Conservation (phyloP, 2,329 filamentous ascomycete species). For the Claviceps humidiphila region DNA sequence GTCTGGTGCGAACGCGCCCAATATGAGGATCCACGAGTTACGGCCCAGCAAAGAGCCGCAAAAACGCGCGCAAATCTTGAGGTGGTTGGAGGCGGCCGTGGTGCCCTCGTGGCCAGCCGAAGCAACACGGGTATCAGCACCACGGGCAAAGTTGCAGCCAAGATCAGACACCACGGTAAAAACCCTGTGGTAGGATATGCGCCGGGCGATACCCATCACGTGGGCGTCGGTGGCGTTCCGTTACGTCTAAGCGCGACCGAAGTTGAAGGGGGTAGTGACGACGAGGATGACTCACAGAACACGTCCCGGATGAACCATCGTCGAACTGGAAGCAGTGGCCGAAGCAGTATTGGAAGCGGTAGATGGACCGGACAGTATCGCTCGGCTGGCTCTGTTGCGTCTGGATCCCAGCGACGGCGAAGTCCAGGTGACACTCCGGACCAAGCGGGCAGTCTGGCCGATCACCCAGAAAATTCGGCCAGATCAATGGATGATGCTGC, state of each 20-base stretch:
- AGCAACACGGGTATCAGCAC: constrained; percentile 50
- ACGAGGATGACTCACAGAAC: constrained; percentile 49
- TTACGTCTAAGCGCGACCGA: constrained; percentile 90
- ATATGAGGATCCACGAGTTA: constrained; percentile 72
- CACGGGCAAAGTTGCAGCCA: constrained; percentile 57
- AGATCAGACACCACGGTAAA: constrained; percentile 80
- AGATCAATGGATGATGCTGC: constrained; percentile 25
- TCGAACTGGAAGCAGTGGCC: constrained; percentile 61
- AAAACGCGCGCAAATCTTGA: constrained; percentile 78
- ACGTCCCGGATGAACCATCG: constrained; percentile 46
- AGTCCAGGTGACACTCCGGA: constrained; percentile 45
- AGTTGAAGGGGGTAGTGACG: constrained; percentile 76
- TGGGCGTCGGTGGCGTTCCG: constrained; percentile 66
- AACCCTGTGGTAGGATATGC: constrained; percentile 67
- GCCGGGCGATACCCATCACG: constrained; percentile 57
- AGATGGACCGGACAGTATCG: constrained; percentile 36
- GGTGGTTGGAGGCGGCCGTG: constrained; percentile 49
- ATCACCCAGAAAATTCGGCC: constrained; percentile 19
- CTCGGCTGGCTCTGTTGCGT: constrained; percentile 31
- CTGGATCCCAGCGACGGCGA: constrained; percentile 26
- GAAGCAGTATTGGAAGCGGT: constrained; percentile 50
- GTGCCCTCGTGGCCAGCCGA: constrained; percentile 31
- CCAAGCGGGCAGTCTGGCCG: constrained; percentile 37
- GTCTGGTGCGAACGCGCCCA: constrained; percentile 97
- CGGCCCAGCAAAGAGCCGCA: constrained; percentile 73